Evolutionary conservation across 2,329 filamentous ascomycete genomes (phyloP).

Genomic region (Sclerotinia spermophila): DNA sequence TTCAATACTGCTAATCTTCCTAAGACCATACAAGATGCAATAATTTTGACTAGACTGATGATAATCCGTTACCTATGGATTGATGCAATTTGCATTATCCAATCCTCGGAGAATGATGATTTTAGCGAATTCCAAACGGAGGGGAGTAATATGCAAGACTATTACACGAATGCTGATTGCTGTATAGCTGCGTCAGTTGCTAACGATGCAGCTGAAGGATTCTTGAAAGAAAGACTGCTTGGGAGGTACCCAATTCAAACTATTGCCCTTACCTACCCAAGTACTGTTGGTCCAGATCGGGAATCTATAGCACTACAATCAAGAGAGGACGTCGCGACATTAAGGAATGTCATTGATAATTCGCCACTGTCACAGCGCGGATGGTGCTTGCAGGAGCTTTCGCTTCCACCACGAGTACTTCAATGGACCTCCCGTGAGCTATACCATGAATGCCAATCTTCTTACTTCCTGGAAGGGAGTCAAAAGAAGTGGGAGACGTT

Average conservation of each 20-base stretch:
- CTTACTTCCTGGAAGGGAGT: neutral
- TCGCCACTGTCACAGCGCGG: neutral
- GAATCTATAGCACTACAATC: neutral
- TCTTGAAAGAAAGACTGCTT: neutral
- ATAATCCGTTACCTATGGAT: neutral
- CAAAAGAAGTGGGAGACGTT: neutral
- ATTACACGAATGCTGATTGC: neutral
- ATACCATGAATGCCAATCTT: neutral
- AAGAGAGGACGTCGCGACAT: neutral
- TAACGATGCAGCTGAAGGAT: neutral
- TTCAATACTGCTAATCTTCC: neutral
- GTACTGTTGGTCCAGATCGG: neutral
- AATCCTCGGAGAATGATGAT: neutral
- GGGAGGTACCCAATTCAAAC: neutral
- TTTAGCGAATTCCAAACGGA: neutral
- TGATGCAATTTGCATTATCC: neutral
- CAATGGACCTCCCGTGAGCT: neutral
- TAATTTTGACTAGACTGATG: neutral
- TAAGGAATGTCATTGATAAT: neutral
- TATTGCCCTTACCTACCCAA: neutral
- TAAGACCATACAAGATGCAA: neutral
- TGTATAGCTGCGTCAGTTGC: neutral
- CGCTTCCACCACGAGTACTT: neutral
- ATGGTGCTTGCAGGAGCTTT: neutral
- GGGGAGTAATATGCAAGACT: neutral